These are phyloP conservation scores for Cymbopogon flexuosus DNA, from an alignment of 202 grass and related monocot species.

Conservation along the genomic window DNA sequence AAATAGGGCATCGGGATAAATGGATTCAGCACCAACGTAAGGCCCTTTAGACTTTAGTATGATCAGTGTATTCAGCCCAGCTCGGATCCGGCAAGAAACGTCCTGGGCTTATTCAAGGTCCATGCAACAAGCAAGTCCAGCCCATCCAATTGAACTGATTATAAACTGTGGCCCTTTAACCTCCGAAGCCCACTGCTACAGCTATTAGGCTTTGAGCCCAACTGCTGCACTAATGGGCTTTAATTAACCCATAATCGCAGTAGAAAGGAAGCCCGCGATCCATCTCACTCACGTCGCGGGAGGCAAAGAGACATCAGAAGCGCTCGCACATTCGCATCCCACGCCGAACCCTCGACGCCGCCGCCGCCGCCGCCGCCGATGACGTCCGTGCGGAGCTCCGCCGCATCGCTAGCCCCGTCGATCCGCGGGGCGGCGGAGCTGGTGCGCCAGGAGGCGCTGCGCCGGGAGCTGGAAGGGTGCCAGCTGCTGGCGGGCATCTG, in stretches of 20 bases:
- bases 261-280: not conserved
- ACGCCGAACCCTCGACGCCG: conserved; percentile 29
- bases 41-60: too few species aligned
- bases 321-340: not conserved
- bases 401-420: conserved; percentile 33
- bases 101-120: not conserved
- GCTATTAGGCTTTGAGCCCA: not conserved
- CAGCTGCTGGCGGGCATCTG: conserved; percentile 79
- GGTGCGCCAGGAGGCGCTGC: conserved; percentile 52
- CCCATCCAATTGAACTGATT: too few species aligned
- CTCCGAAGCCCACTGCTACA: not conserved
- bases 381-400: conserved; percentile 64
- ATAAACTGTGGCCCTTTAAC: not conserved
- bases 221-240: not conserved
- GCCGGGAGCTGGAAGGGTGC: conserved; percentile 66
- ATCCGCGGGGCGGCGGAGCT: conserved; percentile 62
- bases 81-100: not conserved
- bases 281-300: not conserved
- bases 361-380: conserved; percentile 35
- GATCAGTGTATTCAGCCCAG: too few species aligned
- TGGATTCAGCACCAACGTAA: too few species aligned
- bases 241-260: not conserved
- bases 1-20: too few species aligned
- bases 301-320: not conserved
- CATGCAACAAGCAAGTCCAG: too few species aligned